Evolutionary conservation across 2,329 filamentous ascomycete species (phyloP).

Genomic region (Epichloe sibirici): DNA sequence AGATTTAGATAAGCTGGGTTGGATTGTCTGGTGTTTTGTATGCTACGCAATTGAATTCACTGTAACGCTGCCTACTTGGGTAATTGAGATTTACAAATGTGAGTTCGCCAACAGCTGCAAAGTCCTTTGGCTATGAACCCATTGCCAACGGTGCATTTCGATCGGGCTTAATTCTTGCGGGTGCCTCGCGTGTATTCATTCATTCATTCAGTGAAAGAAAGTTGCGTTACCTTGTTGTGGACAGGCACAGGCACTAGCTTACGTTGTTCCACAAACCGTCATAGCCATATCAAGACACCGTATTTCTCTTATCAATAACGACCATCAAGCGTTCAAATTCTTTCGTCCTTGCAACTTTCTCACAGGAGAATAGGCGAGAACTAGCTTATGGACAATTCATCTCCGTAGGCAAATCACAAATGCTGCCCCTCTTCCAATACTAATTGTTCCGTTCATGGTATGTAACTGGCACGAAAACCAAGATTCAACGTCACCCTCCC

Average conservation of each 20-base stretch:
- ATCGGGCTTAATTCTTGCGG: too few species aligned
- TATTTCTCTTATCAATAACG: background rate
- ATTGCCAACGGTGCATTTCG: background rate
- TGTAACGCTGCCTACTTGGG: background rate
- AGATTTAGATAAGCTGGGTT: slow-evolving; percentile 13
- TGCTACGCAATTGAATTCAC: background rate
- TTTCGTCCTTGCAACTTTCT: background rate
- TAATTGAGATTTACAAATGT: background rate
- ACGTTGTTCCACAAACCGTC: too few species aligned
- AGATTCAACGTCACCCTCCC: background rate
- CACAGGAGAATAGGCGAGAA: background rate
- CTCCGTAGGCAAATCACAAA: background rate
- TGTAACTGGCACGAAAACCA: background rate
- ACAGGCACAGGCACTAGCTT: too few species aligned
- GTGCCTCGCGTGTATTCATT: too few species aligned
- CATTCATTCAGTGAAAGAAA: too few species aligned
- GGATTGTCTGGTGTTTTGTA: background rate
- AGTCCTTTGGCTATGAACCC: background rate
- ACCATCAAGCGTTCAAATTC: background rate
- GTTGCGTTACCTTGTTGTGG: too few species aligned
- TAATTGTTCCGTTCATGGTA: background rate
- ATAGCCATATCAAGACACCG: too few species aligned
- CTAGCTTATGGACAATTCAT: background rate
- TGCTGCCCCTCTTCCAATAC: background rate
- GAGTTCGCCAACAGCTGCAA: background rate